A percentile compares a stretch with the other conserved stretches of the same genome.
Evolutionary conservation across 108 stramenopile species (phyloP).

Genomic region (Ochromonas danica): DNA sequence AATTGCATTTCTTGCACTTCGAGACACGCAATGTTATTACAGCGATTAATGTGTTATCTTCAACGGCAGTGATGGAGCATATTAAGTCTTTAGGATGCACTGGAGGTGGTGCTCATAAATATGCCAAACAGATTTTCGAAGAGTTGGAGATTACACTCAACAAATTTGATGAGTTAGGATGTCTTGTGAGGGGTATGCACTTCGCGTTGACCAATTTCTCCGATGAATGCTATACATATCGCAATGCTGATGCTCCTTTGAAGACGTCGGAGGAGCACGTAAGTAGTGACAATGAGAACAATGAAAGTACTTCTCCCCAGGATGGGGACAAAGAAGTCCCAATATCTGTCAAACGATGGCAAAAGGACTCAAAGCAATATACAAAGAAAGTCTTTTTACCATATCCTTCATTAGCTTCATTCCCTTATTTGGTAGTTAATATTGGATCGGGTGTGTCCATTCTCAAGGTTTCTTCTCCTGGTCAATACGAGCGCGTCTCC

Average conservation of each 20-base stretch:
- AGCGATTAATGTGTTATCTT: conserved; percentile 71
- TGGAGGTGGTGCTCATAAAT: conserved; percentile 97
- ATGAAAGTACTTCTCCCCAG: background rate
- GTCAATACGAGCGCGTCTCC: conserved; percentile 88
- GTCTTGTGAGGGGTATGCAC: conserved; percentile 92
- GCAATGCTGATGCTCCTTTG: background rate
- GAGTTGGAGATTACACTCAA: conserved; percentile 78
- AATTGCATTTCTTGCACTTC: conserved; percentile 91
- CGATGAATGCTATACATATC: conserved; percentile 91
- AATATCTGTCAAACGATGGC: background rate
- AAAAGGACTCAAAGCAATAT: conserved; percentile 56
- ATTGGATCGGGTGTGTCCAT: conserved; percentile 96
- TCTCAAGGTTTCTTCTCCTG: conserved; percentile 59
- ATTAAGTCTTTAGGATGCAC: conserved; percentile 66
- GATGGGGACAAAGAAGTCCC: background rate
- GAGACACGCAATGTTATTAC: conserved; percentile 85
- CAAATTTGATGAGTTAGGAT: conserved; percentile 91
- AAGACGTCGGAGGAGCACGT: background rate
- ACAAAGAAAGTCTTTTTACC: conserved; percentile 13
- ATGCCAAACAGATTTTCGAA: conserved; percentile 72
- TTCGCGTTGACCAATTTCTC: conserved; percentile 83
- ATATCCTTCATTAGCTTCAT: conserved; percentile 33
- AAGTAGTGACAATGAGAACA: background rate
- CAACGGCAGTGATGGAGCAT: background rate
- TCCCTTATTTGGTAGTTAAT: conserved; percentile 88